Evolutionary conservation across 192 early-diverging fungal species (phyloP).

Genomic region (Gigaspora rosea): DNA sequence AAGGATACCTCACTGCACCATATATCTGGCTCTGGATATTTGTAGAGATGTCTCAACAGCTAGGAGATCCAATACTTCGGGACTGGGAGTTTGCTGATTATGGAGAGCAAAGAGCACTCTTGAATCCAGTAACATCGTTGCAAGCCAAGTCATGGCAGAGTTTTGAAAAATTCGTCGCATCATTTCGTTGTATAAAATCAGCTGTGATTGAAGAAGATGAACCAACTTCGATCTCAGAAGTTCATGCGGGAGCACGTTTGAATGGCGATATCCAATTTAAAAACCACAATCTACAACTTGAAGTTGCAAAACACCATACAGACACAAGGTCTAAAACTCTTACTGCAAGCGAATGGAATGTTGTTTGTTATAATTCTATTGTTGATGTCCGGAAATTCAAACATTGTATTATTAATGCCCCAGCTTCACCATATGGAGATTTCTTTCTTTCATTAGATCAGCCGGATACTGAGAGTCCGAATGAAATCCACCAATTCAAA

Average conservation of each 20-base stretch:
- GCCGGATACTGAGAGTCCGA: constrained; percentile 9
- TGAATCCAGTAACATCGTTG: constrained; percentile 3
- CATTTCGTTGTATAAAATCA: constrained; percentile 28
- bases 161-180: constrained; percentile 13
- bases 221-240: constrained; percentile 6
- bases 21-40: constrained; percentile 44
- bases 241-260: constrained; percentile 24
- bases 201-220: constrained; percentile 23
- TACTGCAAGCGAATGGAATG: constrained; percentile 9
- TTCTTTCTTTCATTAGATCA: constrained; percentile 31
- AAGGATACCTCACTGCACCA: constrained; percentile 31
- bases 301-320: constrained; percentile 21
- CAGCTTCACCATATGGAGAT: constrained; percentile 28
- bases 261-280: constrained; percentile 22
- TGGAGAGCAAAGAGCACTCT: constrained; percentile 4
- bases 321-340: constrained; percentile 30
- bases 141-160: constrained; percentile 21
- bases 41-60: constrained; percentile 12
- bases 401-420: constrained; percentile 23
- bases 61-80: constrained; percentile 11
- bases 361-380: constrained; percentile 19
- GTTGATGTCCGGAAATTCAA: constrained; percentile 29
- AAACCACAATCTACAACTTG: constrained; percentile 25
- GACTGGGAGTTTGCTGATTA: constrained; percentile 9
- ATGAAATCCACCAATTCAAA: constrained; percentile 42